A percentile compares a stretch with the other conserved stretches of the same genome.
phyloP scores from a whole-genome alignment of 1,139 yeast genomes.

The Yamadazyma songkhlaensis region DNA sequence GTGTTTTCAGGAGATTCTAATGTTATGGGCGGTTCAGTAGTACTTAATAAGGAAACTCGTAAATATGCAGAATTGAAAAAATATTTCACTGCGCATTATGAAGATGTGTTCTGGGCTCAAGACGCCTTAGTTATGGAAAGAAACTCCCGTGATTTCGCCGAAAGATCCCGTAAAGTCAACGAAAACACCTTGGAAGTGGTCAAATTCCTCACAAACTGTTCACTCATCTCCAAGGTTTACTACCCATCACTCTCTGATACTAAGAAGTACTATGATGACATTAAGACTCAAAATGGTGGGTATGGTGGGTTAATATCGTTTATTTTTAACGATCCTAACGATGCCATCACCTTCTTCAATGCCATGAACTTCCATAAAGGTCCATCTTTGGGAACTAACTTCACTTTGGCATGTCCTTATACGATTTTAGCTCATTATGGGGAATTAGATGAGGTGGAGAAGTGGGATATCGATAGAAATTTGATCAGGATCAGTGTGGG shows the following conservation, averaged over 20 bases:
- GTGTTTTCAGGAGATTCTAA: slow-evolving; percentile 93
- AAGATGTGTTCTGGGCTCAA: slow-evolving; percentile 85
- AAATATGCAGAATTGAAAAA: slow-evolving; percentile 52
- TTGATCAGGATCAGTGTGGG: slow-evolving; percentile 87
- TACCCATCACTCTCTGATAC: slow-evolving; percentile 66
- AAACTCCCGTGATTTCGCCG: slow-evolving; percentile 84
- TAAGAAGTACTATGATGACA: slow-evolving; percentile 63
- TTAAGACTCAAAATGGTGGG: slow-evolving; percentile 73
- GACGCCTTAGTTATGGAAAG: slow-evolving; percentile 91
- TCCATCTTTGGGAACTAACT: slow-evolving; percentile 91
- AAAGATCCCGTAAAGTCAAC: slow-evolving; percentile 67
- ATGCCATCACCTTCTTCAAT: slow-evolving; percentile 76
- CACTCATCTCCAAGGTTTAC: slow-evolving; percentile 58
- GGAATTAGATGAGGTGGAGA: slow-evolving; percentile 77
- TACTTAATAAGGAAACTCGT: slow-evolving; percentile 66
- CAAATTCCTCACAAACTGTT: slow-evolving; percentile 43
- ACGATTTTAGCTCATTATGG: slow-evolving; percentile 84
- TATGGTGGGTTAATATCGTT: slow-evolving; percentile 90
- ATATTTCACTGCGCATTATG: slow-evolving; percentile 55
- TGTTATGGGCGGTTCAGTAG: slow-evolving; percentile 91
- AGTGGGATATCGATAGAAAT: slow-evolving; percentile 82
- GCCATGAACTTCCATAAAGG: slow-evolving; percentile 79
- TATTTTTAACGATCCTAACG: slow-evolving; percentile 61
- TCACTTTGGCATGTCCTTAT: slow-evolving; percentile 90
- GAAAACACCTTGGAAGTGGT: slow-evolving; percentile 58